A percentile compares a stretch with the other conserved stretches of the same genome.
Conservation (phyloP, 139 green algal species). For the Astrephomene gubernaculifera region DNA sequence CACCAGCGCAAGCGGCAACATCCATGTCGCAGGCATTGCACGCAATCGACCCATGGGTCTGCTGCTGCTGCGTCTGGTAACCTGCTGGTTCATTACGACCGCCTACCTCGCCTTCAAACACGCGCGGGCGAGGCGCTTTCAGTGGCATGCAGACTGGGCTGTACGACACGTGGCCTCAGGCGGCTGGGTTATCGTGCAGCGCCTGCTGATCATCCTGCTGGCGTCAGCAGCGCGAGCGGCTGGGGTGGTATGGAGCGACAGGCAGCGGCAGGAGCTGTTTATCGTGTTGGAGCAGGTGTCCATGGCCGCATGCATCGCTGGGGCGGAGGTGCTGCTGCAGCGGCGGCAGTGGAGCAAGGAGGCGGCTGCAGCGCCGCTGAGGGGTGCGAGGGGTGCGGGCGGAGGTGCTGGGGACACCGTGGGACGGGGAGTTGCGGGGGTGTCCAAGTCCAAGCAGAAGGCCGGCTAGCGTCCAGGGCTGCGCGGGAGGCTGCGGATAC, state of each 20-base stretch:
- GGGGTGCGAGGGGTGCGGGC: not conserved
- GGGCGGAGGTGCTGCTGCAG: not conserved
- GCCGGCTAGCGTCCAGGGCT: too few relatives aligned
- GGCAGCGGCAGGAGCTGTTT: not conserved
- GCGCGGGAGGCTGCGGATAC: too few relatives aligned
- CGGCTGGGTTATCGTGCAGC: slow-evolving; percentile 22
- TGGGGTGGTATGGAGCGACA: not conserved
- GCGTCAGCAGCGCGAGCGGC: not conserved
- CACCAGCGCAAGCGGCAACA: too few relatives aligned
- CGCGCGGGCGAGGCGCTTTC: not conserved
- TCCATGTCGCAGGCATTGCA: too few relatives aligned
- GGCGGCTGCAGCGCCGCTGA: not conserved
- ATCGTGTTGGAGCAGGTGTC: not conserved
- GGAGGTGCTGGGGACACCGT: not conserved
- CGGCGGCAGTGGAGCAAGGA: too few relatives aligned
- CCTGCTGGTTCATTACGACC: slow-evolving; percentile 5
- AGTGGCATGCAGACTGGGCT: not conserved
- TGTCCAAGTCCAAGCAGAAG: too few relatives aligned
- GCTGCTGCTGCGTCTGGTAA: not conserved
- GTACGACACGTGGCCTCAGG: not conserved
- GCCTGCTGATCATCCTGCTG: not conserved
- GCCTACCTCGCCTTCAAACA: not conserved
- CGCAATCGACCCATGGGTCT: too few relatives aligned
- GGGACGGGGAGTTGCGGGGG: too few relatives aligned
- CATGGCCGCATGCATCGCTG: not conserved